These are phyloP conservation scores for Microsporum canis DNA, from an alignment of 2,329 filamentous ascomycete genomes.

Conservation along the genomic window DNA sequence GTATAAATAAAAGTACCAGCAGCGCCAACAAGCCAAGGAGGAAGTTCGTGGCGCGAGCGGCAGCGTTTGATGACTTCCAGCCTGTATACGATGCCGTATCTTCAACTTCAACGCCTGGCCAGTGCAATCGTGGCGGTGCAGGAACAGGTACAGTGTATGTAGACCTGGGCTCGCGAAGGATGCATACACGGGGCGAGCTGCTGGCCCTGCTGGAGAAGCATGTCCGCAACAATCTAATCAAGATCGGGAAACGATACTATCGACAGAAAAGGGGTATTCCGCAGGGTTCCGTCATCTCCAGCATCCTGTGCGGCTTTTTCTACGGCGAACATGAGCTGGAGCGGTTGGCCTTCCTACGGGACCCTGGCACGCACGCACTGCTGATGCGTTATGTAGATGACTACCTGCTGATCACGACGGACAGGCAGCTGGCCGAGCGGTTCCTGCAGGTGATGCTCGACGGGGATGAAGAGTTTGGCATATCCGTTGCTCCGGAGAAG, in stretches of 20 bases:
- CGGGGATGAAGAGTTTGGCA: conserved; percentile 69
- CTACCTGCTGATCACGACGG: conserved; percentile 74
- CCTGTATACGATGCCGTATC: conserved; percentile 39
- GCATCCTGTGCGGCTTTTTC: conserved; percentile 85
- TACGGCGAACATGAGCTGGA: conserved; percentile 75
- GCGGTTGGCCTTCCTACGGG: conserved; percentile 54
- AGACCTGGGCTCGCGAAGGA: conserved; percentile 50
- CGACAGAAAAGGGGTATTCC: conserved; percentile 82
- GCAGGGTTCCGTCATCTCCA: conserved; percentile 82
- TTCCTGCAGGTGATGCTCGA: conserved; percentile 74
- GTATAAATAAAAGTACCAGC: neutral
- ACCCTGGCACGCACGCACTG: conserved; percentile 31
- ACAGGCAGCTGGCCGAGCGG: conserved; percentile 51
- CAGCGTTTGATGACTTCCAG: conserved; percentile 31
- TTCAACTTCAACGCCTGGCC: conserved; percentile 5
- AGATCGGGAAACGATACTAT: conserved; percentile 79
- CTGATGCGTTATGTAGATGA: conserved; percentile 82
- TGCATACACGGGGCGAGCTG: conserved; percentile 48
- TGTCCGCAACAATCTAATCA: conserved; percentile 73
- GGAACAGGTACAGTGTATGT: conserved; percentile 53
- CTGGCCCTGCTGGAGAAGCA: conserved; percentile 65
- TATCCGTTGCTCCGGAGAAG: conserved; percentile 64
- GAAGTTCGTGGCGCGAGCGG: conserved; percentile 46
- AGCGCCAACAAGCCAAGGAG: conserved; percentile 17
- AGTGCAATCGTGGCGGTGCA: conserved; percentile 34